Percentiles rank a stretch among this genome's conserved stretches.
phyloP scores from a whole-genome alignment of 2,329 filamentous ascomycete species.

The Allantophomopsis lycopodina region DNA sequence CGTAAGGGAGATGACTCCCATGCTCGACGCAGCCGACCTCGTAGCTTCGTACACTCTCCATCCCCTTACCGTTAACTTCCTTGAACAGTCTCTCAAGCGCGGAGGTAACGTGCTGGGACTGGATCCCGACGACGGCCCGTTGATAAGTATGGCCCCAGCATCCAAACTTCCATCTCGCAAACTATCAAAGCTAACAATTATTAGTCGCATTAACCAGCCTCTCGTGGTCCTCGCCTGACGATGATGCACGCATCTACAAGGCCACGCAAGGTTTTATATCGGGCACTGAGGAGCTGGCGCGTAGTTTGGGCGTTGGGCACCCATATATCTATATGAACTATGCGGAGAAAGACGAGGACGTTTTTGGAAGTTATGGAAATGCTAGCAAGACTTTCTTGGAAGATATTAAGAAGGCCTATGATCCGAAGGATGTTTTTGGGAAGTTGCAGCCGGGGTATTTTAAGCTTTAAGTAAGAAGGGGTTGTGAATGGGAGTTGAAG shows the following conservation, averaged over 20 bases:
- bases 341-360: slow-evolving; percentile 19
- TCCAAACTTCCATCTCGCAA: neutral
- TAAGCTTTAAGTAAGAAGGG: slow-evolving; percentile 3
- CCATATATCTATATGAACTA: slow-evolving; percentile 22
- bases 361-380: slow-evolving; percentile 20
- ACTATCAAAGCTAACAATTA: neutral
- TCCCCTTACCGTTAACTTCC: slow-evolving; percentile 8
- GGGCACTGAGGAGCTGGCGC: slow-evolving; percentile 2
- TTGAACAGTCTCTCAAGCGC: slow-evolving; percentile 5
- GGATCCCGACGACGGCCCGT: slow-evolving; percentile 4
- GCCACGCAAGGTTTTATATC: slow-evolving; percentile 3
- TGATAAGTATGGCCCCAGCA: slow-evolving; percentile 4
- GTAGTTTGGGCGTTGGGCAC: slow-evolving; percentile 4
- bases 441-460: slow-evolving; percentile 10
- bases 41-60: slow-evolving; percentile 9
- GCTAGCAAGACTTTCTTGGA: slow-evolving; percentile 15
- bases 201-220: too few relatives aligned
- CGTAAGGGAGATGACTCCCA: slow-evolving; percentile 4
- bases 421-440: slow-evolving; percentile 14
- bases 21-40: slow-evolving; percentile 5
- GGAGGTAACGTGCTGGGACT: slow-evolving; percentile 13
- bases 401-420: slow-evolving; percentile 10
- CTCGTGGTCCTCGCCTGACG: slow-evolving; percentile 3
- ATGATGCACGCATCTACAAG: slow-evolving; percentile 3
- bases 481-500: too few relatives aligned